phyloP scores from a whole-genome alignment of 148 eudicot species.

The Rhododendron kiyosumense region DNA sequence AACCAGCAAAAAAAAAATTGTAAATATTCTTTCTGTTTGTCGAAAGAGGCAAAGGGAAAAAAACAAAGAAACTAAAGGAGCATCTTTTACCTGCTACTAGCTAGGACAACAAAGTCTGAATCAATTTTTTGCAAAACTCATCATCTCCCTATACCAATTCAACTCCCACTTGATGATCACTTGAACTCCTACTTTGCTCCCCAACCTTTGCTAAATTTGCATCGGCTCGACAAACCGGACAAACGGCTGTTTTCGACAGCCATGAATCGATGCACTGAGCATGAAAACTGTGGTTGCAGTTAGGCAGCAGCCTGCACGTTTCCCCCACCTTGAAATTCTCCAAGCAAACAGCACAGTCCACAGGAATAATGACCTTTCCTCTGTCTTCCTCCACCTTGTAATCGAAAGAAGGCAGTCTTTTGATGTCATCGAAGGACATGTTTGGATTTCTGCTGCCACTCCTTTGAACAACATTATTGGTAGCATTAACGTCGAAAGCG shows the following conservation, averaged over 20 bases:
- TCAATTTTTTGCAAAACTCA: neutral
- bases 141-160: neutral
- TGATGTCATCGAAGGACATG: constrained; percentile 20
- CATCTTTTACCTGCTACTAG: neutral
- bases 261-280: constrained; percentile 32
- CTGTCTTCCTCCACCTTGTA: constrained; percentile 1
- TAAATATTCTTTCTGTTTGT: neutral
- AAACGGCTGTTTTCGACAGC: constrained; percentile 25
- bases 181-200: neutral
- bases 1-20: neutral
- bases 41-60: neutral
- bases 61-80: neutral
- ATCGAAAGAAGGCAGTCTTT: constrained; percentile 16
- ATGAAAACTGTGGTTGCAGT: constrained; percentile 37
- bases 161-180: neutral
- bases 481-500: neutral
- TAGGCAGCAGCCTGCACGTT: neutral
- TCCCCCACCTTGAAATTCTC: neutral
- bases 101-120: neutral
- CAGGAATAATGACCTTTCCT: constrained; percentile 3
- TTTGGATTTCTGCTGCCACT: neutral
- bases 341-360: neutral
- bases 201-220: neutral
- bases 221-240: neutral
- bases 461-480: neutral